A percentile compares a stretch with the other conserved stretches of the same genome.
phyloP scores from a whole-genome alignment of 2,329 filamentous ascomycete genomes.

The Xylariaceae sp. region DNA sequence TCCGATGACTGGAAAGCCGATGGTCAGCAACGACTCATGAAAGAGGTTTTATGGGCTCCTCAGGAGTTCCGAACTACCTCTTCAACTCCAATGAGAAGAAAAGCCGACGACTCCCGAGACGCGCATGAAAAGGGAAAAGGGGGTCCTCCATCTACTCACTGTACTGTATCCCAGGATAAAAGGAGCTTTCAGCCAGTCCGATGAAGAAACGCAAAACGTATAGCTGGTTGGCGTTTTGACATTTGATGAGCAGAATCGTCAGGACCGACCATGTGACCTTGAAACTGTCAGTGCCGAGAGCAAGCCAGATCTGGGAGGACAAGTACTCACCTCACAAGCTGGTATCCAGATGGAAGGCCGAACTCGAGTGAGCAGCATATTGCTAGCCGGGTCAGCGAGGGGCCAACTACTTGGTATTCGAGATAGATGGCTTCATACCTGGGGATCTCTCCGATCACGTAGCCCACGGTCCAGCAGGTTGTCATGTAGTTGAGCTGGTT shows the following conservation, averaged over 20 bases:
- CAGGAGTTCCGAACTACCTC: too few species aligned
- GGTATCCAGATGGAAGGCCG: constrained; percentile 32
- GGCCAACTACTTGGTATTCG: neutral
- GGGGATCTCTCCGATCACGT: constrained; percentile 24
- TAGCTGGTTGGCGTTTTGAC: constrained; percentile 24
- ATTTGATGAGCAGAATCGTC: constrained; percentile 26
- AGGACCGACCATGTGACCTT: constrained; percentile 24
- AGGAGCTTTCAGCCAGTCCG: constrained; percentile 23
- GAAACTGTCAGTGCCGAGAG: neutral
- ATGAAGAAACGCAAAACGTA: constrained; percentile 29
- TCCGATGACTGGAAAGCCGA: too few species aligned
- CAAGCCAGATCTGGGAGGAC: neutral
- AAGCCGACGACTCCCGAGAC: too few species aligned
- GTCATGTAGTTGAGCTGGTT: constrained; percentile 31
- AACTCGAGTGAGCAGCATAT: constrained; percentile 26
- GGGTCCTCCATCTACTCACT: too few species aligned
- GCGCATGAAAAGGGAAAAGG: too few species aligned
- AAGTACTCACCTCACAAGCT: constrained; percentile 18
- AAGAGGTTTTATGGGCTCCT: too few species aligned
- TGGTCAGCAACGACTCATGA: too few species aligned
- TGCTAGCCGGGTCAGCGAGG: constrained; percentile 17
- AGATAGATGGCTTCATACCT: constrained; percentile 13
- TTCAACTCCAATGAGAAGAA: too few species aligned
- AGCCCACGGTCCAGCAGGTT: constrained; percentile 23
- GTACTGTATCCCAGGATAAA: constrained; percentile 19